Conservation (phyloP, 148 eudicot genomes). For the Silene latifolia region DNA sequence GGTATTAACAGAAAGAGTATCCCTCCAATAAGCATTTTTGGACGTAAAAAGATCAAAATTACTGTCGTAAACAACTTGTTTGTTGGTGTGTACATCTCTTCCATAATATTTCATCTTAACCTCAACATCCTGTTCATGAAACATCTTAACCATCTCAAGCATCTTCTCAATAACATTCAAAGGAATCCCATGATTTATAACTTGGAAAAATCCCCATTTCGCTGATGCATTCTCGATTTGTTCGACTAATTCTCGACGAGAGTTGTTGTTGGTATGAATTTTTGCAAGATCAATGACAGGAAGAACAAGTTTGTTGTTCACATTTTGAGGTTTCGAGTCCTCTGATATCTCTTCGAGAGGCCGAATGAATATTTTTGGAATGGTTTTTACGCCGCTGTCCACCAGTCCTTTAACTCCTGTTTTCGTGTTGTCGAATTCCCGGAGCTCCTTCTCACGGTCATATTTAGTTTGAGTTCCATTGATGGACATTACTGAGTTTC, state of each 20-base stretch:
- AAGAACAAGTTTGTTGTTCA: constrained; percentile 21
- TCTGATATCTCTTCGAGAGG: constrained; percentile 25
- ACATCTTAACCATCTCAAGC: constrained; percentile 24
- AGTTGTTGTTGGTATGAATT: neutral
- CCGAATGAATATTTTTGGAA: constrained; percentile 36
- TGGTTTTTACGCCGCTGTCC: constrained; percentile 17
- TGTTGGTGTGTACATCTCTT: constrained; percentile 21
- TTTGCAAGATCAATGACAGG: constrained; percentile 33
- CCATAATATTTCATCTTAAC: constrained; percentile 1
- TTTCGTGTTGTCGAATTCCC: constrained; percentile 39
- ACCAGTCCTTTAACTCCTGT: constrained; percentile 41
- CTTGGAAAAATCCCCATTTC: constrained; percentile 28
- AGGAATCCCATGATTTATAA: constrained; percentile 46
- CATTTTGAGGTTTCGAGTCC: neutral
- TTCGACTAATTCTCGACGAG: constrained; percentile 4
- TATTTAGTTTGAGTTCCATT: neutral
- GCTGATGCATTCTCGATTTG: constrained; percentile 18
- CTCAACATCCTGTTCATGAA: constrained; percentile 36
- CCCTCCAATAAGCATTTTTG: constrained; percentile 34
- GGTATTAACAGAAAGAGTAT: constrained; percentile 14
- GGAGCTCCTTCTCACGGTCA: constrained; percentile 22
- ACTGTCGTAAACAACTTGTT: constrained; percentile 18
- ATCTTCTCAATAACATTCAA: constrained; percentile 18
- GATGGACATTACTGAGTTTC: neutral
- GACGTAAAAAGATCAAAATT: constrained; percentile 33